Base-by-base conservation (phyloP, 2,329 filamentous ascomycete genomes). In the Microcyclosporella mali region DNA sequence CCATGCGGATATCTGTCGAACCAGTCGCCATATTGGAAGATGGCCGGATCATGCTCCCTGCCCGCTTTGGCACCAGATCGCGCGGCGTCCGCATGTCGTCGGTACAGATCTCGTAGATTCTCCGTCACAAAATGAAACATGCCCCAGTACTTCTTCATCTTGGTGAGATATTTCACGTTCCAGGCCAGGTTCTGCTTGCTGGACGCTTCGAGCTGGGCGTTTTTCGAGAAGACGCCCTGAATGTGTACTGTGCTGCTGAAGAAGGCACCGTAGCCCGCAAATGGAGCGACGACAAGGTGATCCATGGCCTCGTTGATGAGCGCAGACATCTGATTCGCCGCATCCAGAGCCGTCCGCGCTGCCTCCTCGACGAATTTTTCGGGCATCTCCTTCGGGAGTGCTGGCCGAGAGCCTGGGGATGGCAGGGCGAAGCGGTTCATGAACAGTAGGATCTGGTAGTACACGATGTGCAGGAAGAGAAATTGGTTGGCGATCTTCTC, bases 61-160 rank as follows among this genome's bases (percentile, higher is more conserved):
- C 45, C 46, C 63, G 46, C 68, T 62, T 50, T 72, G 10, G 62
- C 65, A 8, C 85, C 86, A 53, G 80, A 78, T 40, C 82, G 74
- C 21, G 82, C 80, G n/a, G 84, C 83, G 62, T 95, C 88, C 12
- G 88, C 82, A 55, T 88, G 90, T 36, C 81, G 79, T 39, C 85
- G 80, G 61, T 95, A 98, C 48, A 94, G 81, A 41, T 90, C 85
- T 46, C 92, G 88, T 28, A 95, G 75, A 57, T 90, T 92, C 61
- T 97, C 89, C 1, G 88, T 84, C 77, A 97, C 89, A 69, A 88
- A 95, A 62, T 95, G 87, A 61, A 97, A 95, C 84, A 95, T 94
- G 47, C 90, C 92, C 92, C 92, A 98, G 58, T 92, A 89, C 47
- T 86, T 86, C 71, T 95, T 95, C 86, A 97, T 94, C 66, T 87